Base-by-base conservation (phyloP, 202 grass and related monocot species). In the Zoysia matrella region DNA sequence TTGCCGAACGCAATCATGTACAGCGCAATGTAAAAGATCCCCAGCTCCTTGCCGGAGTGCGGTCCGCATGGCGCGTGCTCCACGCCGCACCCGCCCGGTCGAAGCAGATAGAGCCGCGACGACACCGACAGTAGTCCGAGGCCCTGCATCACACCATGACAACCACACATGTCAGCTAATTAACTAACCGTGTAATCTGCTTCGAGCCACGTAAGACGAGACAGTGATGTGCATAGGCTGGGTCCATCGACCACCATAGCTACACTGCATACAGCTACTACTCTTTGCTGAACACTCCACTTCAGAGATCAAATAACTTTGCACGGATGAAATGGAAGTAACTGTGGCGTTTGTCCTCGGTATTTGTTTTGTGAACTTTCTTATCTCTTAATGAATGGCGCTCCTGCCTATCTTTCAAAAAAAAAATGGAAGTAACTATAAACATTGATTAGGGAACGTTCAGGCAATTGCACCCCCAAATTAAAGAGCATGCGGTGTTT, bases 1-100 rank as follows among this genome's bases (percentile, higher is more conserved):
- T 98, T 95, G 49, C 96, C 96, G 54, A 98, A 81, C 45, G 96
- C 96, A 60, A 95, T 83, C 90, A 98, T 88, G 96, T 98, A 98
- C 10, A 92, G 83, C 45, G 92, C 90, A 10, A 95, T 87, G 87
- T 98, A 98, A 80, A 98, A 95, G 57, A 98, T 74, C 3, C 82
- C 79, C 53, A 89, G 61, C 83, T 91, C 96, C 47, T 84, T 47
- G 65, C 63, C 74, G 11, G 92, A 88, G 65, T 91, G 92, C 63
- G 87, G 9, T 11, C 74, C 53, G 74, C 96, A 98, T 1, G 81
- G 80, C 42, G 41, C 68, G 74, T 69, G 49, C 80, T 94, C 88
- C 73, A 71, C 65, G 8, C 92, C 92, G 61, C 96, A 98, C 46
- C 96, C 89, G 2, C 47, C 66, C 78, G 92, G 92, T 54, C 79